phyloP scores from a whole-genome alignment of 2,329 filamentous ascomycete genomes.

The Sporothrix inflata region DNA sequence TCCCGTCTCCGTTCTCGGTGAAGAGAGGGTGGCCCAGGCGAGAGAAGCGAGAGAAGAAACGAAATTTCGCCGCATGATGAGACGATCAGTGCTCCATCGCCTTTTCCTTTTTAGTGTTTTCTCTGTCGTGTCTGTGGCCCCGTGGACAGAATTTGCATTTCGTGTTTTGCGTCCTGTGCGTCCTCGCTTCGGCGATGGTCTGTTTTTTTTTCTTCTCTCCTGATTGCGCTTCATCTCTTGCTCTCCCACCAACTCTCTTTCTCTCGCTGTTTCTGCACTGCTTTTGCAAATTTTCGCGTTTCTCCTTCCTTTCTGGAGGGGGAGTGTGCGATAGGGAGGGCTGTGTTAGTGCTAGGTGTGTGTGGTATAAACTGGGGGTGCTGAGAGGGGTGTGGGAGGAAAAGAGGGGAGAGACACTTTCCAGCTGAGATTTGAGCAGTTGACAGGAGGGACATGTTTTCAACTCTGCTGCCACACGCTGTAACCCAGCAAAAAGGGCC shows the following conservation, averaged over 20 bases:
- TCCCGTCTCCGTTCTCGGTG: constrained; percentile 12
- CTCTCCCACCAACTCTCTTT: neutral
- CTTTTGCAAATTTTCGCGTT: neutral
- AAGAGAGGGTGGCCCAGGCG: neutral
- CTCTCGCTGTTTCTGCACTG: neutral
- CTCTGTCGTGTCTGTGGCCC: neutral
- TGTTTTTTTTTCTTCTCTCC: neutral
- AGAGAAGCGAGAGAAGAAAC: neutral
- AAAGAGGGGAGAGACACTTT: neutral
- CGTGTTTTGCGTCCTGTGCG: neutral
- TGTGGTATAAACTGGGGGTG: neutral
- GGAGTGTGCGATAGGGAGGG: constrained; percentile 1
- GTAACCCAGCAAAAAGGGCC: neutral
- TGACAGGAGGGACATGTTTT: neutral
- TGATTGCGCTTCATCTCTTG: neutral
- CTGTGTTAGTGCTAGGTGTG: constrained; percentile 1
- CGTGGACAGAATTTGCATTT: neutral
- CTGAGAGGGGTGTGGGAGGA: constrained; percentile 7
- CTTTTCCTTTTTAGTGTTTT: neutral
- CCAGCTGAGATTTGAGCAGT: neutral
- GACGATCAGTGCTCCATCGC: constrained; percentile 1
- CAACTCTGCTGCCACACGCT: neutral
- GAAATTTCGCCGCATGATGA: constrained; percentile 1
- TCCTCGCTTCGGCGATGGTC: constrained; percentile 6
- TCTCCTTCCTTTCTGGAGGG: constrained; percentile 17